Evolutionary conservation across 345 rosid genomes (phyloP).

Genomic region (Lepidium didymum): DNA sequence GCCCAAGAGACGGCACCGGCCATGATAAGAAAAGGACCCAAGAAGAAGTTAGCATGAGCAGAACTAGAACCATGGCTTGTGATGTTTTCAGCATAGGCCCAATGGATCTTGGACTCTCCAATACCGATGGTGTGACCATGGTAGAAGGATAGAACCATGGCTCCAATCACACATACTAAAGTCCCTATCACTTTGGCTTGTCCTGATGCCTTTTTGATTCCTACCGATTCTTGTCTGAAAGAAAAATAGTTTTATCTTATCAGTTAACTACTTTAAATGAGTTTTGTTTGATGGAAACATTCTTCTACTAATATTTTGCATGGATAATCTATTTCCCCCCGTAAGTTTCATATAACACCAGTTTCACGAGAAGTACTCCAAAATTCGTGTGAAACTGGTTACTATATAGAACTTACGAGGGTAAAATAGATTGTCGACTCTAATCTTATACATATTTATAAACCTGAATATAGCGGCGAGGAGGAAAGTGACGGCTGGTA

Average conservation of each 20-base stretch:
- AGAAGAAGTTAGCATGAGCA: conserved; percentile 34
- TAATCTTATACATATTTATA: background rate
- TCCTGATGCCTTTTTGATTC: conserved; percentile 54
- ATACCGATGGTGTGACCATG: conserved; percentile 54
- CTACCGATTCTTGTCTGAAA: conserved; percentile 66
- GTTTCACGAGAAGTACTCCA: no score
- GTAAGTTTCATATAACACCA: no score
- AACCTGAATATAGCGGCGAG: conserved; percentile 72
- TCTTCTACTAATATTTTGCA: background rate
- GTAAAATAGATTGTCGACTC: no score
- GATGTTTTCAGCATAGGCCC: conserved; percentile 54
- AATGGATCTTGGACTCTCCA: conserved; percentile 63
- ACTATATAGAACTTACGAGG: no score
- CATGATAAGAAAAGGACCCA: conserved; percentile 62
- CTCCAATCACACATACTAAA: conserved; percentile 70
- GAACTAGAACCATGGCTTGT: conserved; percentile 12
- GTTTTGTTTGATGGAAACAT: background rate
- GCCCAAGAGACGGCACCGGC: conserved; percentile 59
- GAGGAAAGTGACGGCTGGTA: conserved; percentile 73
- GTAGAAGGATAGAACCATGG: conserved; percentile 87
- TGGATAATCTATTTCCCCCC: no score
- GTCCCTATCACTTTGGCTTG: conserved; percentile 84
- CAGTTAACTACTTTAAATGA: background rate
- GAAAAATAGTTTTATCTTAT: background rate
- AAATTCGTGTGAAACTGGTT: no score